These are phyloP conservation scores for Macadamia integrifolia DNA, from an alignment of 164 flowering plant genomes.

Conservation along the genomic window DNA sequence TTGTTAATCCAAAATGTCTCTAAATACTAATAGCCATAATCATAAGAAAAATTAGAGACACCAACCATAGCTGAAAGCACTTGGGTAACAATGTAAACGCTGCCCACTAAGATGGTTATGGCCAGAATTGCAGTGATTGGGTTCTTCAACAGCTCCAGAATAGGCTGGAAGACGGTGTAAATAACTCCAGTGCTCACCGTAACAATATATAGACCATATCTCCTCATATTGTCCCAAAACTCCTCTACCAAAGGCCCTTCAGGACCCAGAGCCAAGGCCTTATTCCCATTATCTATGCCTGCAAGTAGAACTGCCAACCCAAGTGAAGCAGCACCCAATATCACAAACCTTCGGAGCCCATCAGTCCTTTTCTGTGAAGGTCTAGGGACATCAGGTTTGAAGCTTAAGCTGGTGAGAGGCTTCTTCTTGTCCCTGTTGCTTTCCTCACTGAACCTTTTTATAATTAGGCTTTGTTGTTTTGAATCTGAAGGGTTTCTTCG, in stretches of 20 bases:
- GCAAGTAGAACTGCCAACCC: conserved; percentile 47
- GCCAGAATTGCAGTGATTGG: conserved; percentile 76
- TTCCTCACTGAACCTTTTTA: background rate
- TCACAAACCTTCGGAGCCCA: conserved; percentile 29
- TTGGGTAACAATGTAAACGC: conserved; percentile 56
- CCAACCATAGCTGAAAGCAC: conserved; percentile 82
- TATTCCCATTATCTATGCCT: conserved; percentile 41
- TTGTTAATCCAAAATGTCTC: too few relatives aligned
- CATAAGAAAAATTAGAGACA: conserved; percentile 62
- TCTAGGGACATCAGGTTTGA: background rate
- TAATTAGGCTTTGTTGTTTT: background rate
- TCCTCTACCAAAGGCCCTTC: conserved; percentile 92
- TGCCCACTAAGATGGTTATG: conserved; percentile 49
- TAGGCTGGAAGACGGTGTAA: conserved; percentile 61
- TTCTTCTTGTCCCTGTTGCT: conserved; percentile 1
- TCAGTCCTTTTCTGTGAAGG: conserved; percentile 4
- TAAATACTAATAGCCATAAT: conserved; percentile 44
- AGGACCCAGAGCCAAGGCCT: conserved; percentile 80
- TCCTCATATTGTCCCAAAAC: conserved; percentile 89
- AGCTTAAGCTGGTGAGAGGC: background rate
- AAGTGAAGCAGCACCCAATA: conserved; percentile 47
- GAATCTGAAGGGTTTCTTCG: conserved; percentile 11
- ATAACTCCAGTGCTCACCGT: conserved; percentile 87
- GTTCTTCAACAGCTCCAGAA: conserved; percentile 66
- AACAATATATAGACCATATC: conserved; percentile 67